phyloP scores from a whole-genome alignment of 2,329 filamentous ascomycete species.

The Penicillium capsulatum region DNA sequence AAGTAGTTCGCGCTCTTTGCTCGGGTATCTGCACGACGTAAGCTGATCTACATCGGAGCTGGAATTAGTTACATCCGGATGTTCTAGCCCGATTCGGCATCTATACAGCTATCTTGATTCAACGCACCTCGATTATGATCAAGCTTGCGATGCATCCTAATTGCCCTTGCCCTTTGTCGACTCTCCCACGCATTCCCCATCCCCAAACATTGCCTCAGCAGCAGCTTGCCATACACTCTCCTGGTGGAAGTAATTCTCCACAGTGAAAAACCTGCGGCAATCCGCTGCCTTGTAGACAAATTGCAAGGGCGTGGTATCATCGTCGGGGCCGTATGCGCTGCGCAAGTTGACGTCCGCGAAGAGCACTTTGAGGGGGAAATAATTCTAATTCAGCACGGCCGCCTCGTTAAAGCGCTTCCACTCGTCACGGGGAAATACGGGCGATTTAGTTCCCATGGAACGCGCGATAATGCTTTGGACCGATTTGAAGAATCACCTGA shows the following conservation, averaged over 20 bases:
- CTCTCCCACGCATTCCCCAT: constrained; percentile 4
- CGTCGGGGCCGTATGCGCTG: constrained; percentile 39
- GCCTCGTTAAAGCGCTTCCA: too few relatives aligned
- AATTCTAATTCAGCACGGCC: too few relatives aligned
- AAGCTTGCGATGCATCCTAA: too few relatives aligned
- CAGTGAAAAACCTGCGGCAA: constrained; percentile 56
- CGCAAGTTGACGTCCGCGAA: constrained; percentile 31
- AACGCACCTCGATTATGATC: too few relatives aligned
- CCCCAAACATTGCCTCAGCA: constrained; percentile 23
- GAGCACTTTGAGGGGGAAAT: neutral
- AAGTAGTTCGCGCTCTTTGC: neutral
- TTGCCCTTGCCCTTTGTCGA: constrained; percentile 5
- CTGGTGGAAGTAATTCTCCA: constrained; percentile 48
- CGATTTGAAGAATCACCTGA: too few relatives aligned
- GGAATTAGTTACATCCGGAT: neutral
- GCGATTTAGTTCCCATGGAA: too few relatives aligned
- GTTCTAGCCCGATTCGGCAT: too few relatives aligned
- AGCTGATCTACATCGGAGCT: constrained; percentile 14
- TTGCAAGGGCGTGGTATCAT: constrained; percentile 47
- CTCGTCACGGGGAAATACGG: too few relatives aligned
- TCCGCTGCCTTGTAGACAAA: constrained; percentile 56
- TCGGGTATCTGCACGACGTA: constrained; percentile 1
- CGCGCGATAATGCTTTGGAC: too few relatives aligned
- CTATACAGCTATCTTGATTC: too few relatives aligned
- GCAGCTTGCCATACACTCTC: constrained; percentile 48